These are phyloP conservation scores for Podospora bellae-mahoneyi DNA, from an alignment of 495 filamentous ascomycete species.

Conservation along the genomic window DNA sequence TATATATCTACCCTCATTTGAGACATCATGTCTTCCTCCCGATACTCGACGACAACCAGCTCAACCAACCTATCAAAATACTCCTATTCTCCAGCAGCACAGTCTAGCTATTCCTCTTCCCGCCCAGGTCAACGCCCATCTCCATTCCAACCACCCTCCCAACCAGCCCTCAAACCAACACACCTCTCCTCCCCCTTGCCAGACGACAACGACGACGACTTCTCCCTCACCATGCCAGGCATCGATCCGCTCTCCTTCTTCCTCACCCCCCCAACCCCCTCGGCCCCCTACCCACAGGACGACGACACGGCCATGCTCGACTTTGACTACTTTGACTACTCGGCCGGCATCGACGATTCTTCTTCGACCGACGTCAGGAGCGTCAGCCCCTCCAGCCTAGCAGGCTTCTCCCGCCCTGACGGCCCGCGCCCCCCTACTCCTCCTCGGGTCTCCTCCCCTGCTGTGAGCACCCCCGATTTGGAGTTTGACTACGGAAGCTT, in stretches of 20 bases:
- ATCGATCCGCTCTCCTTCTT: constrained; percentile 48
- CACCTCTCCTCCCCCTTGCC: not conserved
- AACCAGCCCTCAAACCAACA: not conserved
- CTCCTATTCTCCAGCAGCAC: constrained; percentile 12
- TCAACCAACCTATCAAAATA: not conserved
- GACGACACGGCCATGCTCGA: constrained; percentile 41
- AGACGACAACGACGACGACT: constrained; percentile 18
- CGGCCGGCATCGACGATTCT: constrained; percentile 46
- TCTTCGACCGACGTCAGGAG: constrained; percentile 39
- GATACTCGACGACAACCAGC: too few relatives aligned
- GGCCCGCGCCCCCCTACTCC: constrained; percentile 31
- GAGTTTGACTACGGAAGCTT: constrained; percentile 22
- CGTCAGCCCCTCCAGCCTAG: constrained; percentile 47
- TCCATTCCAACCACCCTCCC: not conserved
- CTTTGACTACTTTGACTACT: constrained; percentile 48
- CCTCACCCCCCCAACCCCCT: constrained; percentile 41
- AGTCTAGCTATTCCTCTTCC: constrained; percentile 19
- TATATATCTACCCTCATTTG: constrained; percentile 12
- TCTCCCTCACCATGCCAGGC: constrained; percentile 32
- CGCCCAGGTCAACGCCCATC: too few relatives aligned
- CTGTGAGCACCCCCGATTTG: constrained; percentile 34
- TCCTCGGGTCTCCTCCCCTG: constrained; percentile 23
- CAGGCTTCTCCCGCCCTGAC: constrained; percentile 41
- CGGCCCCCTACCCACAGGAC: constrained; percentile 21
- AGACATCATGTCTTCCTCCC: not conserved